Evolutionary conservation across 75 land plant genomes (phyloP).

Genomic region (Chamaecyparis obtusa): DNA sequence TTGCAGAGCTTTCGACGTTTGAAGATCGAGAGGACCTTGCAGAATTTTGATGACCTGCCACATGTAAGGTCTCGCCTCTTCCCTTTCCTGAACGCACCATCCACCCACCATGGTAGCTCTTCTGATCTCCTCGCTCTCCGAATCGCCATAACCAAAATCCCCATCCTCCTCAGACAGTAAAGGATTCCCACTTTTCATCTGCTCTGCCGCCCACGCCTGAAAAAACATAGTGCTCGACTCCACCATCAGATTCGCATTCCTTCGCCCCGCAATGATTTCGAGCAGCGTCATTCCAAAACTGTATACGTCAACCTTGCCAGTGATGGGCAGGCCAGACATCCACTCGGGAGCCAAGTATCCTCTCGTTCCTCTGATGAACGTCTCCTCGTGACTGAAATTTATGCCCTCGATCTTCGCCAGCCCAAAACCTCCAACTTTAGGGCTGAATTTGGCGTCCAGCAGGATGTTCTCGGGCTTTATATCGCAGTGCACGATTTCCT

Average conservation of each 20-base stretch:
- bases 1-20: background rate
- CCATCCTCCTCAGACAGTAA: background rate
- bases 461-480: constrained; percentile 47
- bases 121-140: background rate
- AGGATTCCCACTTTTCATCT: background rate
- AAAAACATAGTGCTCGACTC: background rate
- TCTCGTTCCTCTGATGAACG: background rate
- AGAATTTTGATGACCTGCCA: background rate
- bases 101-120: constrained; percentile 3
- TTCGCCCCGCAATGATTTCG: background rate
- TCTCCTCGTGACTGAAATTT: background rate
- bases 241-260: background rate
- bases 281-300: constrained; percentile 11
- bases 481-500: constrained; percentile 35
- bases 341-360: background rate
- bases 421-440: constrained; percentile 10
- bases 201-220: background rate
- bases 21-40: background rate
- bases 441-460: constrained; percentile 22
- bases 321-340: constrained; percentile 7
- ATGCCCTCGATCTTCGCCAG: background rate
- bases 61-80: constrained; percentile 1
- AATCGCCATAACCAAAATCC: background rate
- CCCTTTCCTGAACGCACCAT: constrained; percentile 5
- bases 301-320: constrained; percentile 1